Percentiles rank a stretch among this genome's conserved stretches.
phyloP scores from a whole-genome alignment of 169 alveolate genomes.

The Neospora caninum region DNA sequence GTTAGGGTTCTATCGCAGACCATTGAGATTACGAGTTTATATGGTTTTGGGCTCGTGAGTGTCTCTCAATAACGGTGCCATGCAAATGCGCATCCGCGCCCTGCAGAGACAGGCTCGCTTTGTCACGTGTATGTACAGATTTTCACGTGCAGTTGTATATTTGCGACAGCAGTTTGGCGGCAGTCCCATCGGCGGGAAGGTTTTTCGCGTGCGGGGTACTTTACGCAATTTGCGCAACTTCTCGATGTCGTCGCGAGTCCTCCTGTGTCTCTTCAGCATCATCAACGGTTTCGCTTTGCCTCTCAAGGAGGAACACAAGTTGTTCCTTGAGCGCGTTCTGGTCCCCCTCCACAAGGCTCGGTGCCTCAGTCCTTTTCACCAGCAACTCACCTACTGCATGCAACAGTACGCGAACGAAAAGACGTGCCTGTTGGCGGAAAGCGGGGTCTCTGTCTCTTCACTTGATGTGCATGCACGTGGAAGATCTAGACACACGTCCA shows the following conservation, averaged over 20 bases:
- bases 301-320: conserved; percentile 96
- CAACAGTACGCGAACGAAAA: conserved; percentile 78
- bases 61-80: too few species aligned
- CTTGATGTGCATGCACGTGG: not conserved
- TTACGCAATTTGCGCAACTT: too few species aligned
- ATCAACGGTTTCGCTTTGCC: conserved; percentile 98
- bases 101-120: too few species aligned
- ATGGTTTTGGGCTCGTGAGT: too few species aligned
- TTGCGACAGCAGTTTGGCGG: too few species aligned
- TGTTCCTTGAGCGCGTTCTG: conserved; percentile 93
- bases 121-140: too few species aligned
- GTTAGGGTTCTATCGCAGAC: not conserved
- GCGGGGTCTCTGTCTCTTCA: not conserved
- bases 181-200: too few species aligned
- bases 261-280: conserved; percentile 73
- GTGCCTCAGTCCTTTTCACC: conserved; percentile 92
- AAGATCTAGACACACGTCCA: not conserved
- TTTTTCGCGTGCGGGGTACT: too few species aligned
- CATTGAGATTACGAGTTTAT: too few species aligned
- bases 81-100: too few species aligned
- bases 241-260: too few species aligned
- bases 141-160: too few species aligned
- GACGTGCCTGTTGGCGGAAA: not conserved
- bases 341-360: conserved; percentile 96
- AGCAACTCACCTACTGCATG: conserved; percentile 94